A percentile compares a stretch with the other conserved stretches of the same genome.
These are phyloP conservation scores for Iris pallida DNA, from an alignment of 116 monocot genomes.

Conservation along the genomic window DNA sequence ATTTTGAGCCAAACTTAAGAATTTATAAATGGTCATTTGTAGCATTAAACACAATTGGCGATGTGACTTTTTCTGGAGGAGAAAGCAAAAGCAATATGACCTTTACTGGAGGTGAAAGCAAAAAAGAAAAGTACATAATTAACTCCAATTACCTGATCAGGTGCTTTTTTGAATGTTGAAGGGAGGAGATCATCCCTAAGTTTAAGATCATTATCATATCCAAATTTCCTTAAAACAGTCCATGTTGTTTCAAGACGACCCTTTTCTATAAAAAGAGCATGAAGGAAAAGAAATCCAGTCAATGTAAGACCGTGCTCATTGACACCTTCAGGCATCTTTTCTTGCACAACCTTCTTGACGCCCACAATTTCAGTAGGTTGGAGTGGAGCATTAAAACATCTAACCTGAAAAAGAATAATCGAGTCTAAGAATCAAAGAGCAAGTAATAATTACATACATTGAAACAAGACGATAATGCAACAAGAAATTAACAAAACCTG, in stretches of 20 bases:
- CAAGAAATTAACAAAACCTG: conserved; percentile 48
- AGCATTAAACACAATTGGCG: too few relatives aligned
- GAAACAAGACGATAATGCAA: conserved; percentile 11
- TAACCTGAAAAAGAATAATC: conserved; percentile 49
- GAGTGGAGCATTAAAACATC: conserved; percentile 84
- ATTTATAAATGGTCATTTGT: too few relatives aligned
- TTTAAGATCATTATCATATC: conserved; percentile 84
- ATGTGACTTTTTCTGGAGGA: too few relatives aligned
- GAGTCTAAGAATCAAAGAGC: background rate
- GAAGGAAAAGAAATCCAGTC: conserved; percentile 92
- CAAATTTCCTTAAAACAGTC: conserved; percentile 91
- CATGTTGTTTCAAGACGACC: conserved; percentile 93
- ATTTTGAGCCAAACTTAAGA: too few relatives aligned
- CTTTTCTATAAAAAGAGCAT: conserved; percentile 94
- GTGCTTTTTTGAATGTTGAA: conserved; percentile 55
- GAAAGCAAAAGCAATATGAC: too few relatives aligned
- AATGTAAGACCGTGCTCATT: conserved; percentile 85
- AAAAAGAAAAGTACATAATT: background rate
- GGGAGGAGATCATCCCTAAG: conserved; percentile 78
- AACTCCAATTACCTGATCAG: conserved; percentile 66
- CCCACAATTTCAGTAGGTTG: conserved; percentile 84
- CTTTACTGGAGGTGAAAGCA: too few relatives aligned
- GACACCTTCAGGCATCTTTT: conserved; percentile 92
- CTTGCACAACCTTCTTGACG: conserved; percentile 91
- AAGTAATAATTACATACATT: background rate